Percentiles rank a stretch among this genome's conserved stretches.
These are phyloP conservation scores for Chalciporus piperatus DNA, from an alignment of 768 basidiomycete species.

Conservation along the genomic window DNA sequence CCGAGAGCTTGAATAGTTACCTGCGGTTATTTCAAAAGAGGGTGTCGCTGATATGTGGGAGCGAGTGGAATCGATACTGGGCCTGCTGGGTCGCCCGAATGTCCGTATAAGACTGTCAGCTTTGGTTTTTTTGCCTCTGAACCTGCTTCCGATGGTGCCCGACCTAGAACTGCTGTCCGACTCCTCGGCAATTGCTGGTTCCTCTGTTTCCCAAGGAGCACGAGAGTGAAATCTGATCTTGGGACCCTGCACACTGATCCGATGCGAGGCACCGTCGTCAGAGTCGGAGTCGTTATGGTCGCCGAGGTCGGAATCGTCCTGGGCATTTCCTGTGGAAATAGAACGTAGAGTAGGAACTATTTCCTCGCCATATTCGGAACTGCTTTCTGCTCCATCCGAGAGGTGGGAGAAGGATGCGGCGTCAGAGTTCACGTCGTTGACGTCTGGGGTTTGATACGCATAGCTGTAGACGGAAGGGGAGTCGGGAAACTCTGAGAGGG, in stretches of 20 bases:
- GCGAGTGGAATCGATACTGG: slow-evolving; percentile 62
- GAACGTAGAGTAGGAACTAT: slow-evolving; percentile 25
- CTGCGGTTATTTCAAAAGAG: slow-evolving; percentile 58
- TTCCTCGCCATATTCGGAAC: slow-evolving; percentile 59
- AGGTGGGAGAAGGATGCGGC: slow-evolving; percentile 36
- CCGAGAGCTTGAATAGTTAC: slow-evolving; percentile 47
- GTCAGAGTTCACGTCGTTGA: slow-evolving; percentile 29
- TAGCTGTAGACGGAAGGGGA: slow-evolving; percentile 70
- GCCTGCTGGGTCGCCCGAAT: slow-evolving; percentile 47
- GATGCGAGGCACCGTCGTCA: slow-evolving; percentile 43
- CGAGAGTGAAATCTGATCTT: slow-evolving; percentile 80
- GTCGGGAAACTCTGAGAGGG: slow-evolving; percentile 59
- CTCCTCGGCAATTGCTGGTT: slow-evolving; percentile 45
- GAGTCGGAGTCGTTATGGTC: slow-evolving; percentile 42
- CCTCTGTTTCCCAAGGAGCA: slow-evolving; percentile 78
- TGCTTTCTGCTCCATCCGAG: slow-evolving; percentile 48
- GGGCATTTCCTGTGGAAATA: slow-evolving; percentile 29
- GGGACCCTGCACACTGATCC: slow-evolving; percentile 76
- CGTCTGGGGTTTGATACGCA: slow-evolving; percentile 53
- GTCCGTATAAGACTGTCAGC: slow-evolving; percentile 42
- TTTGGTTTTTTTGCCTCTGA: slow-evolving; percentile 28
- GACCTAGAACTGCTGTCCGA: slow-evolving; percentile 37
- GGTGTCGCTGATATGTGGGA: slow-evolving; percentile 50
- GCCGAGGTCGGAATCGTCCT: slow-evolving; percentile 34
- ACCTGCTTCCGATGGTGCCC: slow-evolving; percentile 28